Evolutionary conservation across 2,329 filamentous ascomycete genomes (phyloP).

Genomic region (Zymoseptoria brevis): DNA sequence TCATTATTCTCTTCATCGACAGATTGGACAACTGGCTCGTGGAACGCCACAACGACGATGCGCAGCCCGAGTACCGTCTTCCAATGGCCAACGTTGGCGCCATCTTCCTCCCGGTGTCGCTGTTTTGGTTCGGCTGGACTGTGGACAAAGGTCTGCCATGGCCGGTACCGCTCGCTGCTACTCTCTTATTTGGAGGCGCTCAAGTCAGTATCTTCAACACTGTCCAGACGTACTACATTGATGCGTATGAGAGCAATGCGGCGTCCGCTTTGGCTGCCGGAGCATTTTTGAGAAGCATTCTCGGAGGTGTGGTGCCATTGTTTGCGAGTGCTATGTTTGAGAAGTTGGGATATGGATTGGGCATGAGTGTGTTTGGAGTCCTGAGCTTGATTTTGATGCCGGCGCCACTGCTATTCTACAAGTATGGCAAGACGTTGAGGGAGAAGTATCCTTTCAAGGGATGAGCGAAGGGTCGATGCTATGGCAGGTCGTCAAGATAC

Average conservation of each 20-base stretch:
- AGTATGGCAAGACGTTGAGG: slow-evolving; percentile 39
- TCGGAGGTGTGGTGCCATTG: slow-evolving; percentile 41
- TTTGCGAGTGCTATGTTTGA: slow-evolving; percentile 37
- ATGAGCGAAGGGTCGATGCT: slow-evolving; percentile 1
- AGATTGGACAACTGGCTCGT: slow-evolving; percentile 38
- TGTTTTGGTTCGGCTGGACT: slow-evolving; percentile 39
- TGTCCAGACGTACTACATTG: slow-evolving; percentile 48
- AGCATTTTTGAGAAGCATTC: slow-evolving; percentile 37
- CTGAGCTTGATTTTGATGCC: slow-evolving; percentile 38
- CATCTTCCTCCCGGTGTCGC: slow-evolving; percentile 34
- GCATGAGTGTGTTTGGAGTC: slow-evolving; percentile 41
- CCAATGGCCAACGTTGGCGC: slow-evolving; percentile 39
- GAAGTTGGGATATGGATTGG: slow-evolving; percentile 41
- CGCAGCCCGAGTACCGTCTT: slow-evolving; percentile 36
- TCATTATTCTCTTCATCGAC: slow-evolving; percentile 40
- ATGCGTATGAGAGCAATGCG: slow-evolving; percentile 42
- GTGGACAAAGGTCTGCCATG: slow-evolving; percentile 35
- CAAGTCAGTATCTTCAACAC: slow-evolving; percentile 46
- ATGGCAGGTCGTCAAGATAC: too few species aligned
- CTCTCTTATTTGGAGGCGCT: slow-evolving; percentile 43
- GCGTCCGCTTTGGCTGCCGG: slow-evolving; percentile 43
- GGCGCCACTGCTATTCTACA: slow-evolving; percentile 42
- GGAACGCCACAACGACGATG: slow-evolving; percentile 32
- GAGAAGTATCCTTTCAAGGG: slow-evolving; percentile 33
- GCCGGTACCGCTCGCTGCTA: slow-evolving; percentile 33